Percentiles rank a stretch among this genome's conserved stretches.
These are phyloP conservation scores for Vigna hirtella DNA, from an alignment of 306 rosid species.

Conservation along the genomic window DNA sequence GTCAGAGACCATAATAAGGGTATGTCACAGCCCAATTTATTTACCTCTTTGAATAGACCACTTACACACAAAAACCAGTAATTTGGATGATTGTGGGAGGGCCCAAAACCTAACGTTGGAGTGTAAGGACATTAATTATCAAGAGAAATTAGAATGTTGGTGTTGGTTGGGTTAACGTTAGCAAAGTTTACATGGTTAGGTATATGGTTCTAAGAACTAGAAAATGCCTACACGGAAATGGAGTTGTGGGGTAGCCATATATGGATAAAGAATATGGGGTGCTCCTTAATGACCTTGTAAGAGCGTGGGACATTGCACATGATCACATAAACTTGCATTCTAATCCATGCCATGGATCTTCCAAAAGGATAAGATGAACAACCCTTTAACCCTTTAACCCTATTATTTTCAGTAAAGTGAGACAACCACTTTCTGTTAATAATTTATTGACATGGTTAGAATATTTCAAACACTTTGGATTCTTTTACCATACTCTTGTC, in stretches of 20 bases:
- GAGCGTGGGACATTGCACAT: slow-evolving; percentile 53
- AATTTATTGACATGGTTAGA: slow-evolving; percentile 18
- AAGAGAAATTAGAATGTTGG: slow-evolving; percentile 30
- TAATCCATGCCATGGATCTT: slow-evolving; percentile 23
- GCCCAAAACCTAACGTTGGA: neutral
- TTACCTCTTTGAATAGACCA: too few species aligned
- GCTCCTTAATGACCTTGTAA: slow-evolving; percentile 48
- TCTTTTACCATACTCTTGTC: slow-evolving; percentile 25
- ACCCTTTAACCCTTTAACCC: neutral
- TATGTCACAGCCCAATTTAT: neutral
- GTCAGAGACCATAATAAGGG: slow-evolving; percentile 55
- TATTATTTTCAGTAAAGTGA: slow-evolving; percentile 45
- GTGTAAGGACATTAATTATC: slow-evolving; percentile 27
- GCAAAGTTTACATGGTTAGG: neutral
- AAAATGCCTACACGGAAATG: slow-evolving; percentile 30
- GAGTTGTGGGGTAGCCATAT: slow-evolving; percentile 42
- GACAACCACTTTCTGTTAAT: slow-evolving; percentile 45
- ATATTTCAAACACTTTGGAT: slow-evolving; percentile 26
- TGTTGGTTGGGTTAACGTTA: slow-evolving; percentile 33
- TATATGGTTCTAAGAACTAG: slow-evolving; percentile 23
- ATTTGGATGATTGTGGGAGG: neutral
- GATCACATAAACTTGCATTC: slow-evolving; percentile 43
- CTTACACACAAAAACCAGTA: too few species aligned
- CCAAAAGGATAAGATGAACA: slow-evolving; percentile 25
- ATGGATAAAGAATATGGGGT: slow-evolving; percentile 38